Percentiles rank a stretch among this genome's conserved stretches.
phyloP scores from a whole-genome alignment of 192 early-diverging fungal species.

The Mortierella alpina region DNA sequence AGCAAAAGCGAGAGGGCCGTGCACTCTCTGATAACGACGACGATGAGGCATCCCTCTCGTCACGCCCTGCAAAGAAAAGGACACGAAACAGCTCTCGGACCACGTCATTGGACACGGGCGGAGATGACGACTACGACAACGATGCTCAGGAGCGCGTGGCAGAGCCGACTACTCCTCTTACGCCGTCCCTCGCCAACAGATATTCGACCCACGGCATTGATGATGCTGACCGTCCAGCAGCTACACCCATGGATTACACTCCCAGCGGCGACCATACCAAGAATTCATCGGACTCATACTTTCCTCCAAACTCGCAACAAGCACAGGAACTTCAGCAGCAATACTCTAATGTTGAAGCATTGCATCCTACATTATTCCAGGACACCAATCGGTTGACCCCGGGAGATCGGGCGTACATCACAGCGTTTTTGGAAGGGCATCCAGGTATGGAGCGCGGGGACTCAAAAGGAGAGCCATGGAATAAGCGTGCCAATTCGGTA shows the following conservation, averaged over 20 bases:
- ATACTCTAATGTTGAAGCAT: not conserved
- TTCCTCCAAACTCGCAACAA: not conserved
- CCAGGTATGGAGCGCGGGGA: conserved; percentile 25
- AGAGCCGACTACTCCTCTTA: conserved; percentile 28
- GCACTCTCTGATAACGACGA: conserved; percentile 22
- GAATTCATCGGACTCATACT: conserved; percentile 9
- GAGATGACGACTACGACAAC: conserved; percentile 31
- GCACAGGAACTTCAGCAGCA: conserved; percentile 8
- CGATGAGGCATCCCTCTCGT: conserved; percentile 23
- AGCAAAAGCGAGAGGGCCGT: conserved; percentile 3
- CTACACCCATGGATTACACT: not conserved
- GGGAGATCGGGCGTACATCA: conserved; percentile 42
- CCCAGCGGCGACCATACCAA: not conserved
- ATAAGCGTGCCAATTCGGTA: not conserved
- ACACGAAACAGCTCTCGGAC: conserved; percentile 22
- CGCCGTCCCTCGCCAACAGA: conserved; percentile 9
- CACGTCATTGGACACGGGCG: conserved; percentile 11
- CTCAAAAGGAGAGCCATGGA: not conserved
- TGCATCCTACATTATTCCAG: conserved; percentile 41
- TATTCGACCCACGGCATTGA: conserved; percentile 21
- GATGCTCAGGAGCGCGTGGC: conserved; percentile 1
- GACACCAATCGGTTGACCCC: conserved; percentile 34
- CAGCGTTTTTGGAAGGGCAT: conserved; percentile 44
- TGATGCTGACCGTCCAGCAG: conserved; percentile 7
- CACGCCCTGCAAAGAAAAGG: conserved; percentile 23